Percentiles rank a stretch among this genome's conserved stretches.
Conservation (phyloP, 208 protist species). For the Leishmania braziliensis region DNA sequence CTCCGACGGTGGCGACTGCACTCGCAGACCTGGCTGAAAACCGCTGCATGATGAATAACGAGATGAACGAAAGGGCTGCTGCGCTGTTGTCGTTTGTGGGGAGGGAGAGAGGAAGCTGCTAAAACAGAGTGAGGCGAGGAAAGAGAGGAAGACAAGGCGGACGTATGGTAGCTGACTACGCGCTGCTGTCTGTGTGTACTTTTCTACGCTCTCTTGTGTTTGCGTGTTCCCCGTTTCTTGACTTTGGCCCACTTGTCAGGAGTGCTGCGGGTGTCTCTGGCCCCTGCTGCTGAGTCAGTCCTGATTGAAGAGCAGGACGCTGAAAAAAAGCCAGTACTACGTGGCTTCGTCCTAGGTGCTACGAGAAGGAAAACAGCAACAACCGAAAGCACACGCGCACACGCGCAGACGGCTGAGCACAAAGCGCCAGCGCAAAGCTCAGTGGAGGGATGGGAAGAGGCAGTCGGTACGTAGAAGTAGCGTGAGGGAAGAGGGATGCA, state of each 20-base stretch:
- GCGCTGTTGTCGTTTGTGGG: background rate
- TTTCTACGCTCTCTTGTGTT: background rate
- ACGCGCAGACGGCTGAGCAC: background rate
- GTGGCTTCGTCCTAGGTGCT: background rate
- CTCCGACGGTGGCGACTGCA: constrained; percentile 22
- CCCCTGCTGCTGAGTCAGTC: background rate
- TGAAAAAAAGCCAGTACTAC: background rate
- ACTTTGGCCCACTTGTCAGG: background rate
- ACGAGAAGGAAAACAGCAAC: background rate
- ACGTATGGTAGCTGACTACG: background rate
- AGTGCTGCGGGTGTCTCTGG: background rate
- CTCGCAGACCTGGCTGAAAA: constrained; percentile 15
- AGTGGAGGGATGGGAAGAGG: background rate
- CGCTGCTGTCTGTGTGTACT: background rate
- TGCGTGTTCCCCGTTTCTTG: background rate
- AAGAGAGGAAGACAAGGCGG: background rate
- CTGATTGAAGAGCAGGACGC: background rate
- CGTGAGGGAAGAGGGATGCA: background rate
- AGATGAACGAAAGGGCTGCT: background rate
- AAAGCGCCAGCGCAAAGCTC: background rate
- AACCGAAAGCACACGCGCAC: background rate
- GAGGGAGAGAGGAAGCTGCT: background rate
- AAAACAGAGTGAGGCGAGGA: constrained; percentile 13
- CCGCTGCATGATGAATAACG: constrained; percentile 44
- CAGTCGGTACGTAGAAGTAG: background rate